Conservation (phyloP, 2,329 filamentous ascomycete species). For the Teratosphaeria nubilosa region DNA sequence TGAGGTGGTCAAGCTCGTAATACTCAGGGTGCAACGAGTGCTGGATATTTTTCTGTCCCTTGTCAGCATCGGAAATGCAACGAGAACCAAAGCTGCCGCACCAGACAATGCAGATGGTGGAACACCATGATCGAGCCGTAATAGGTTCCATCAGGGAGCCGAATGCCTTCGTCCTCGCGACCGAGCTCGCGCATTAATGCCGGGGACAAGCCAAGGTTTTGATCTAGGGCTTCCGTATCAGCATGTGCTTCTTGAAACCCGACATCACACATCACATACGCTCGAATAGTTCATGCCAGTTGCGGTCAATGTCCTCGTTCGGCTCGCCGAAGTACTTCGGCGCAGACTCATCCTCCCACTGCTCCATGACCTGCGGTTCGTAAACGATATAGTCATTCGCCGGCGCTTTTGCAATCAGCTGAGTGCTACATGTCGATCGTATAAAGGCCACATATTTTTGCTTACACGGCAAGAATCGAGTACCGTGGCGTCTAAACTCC, state of each 20-base stretch:
- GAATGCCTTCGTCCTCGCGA: not conserved
- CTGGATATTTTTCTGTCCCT: not conserved
- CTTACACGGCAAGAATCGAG: too few species aligned
- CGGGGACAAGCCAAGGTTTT: not conserved
- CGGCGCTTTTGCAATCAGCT: too few species aligned
- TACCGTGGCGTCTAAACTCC: too few species aligned
- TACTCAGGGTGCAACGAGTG: not conserved
- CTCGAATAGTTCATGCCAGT: not conserved
- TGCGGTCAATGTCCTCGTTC: not conserved
- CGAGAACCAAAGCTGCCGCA: not conserved
- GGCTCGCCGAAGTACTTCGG: too few species aligned
- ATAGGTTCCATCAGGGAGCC: not conserved
- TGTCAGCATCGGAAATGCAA: not conserved
- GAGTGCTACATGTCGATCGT: too few species aligned
- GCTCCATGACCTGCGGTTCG: too few species aligned
- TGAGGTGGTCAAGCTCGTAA: not conserved
- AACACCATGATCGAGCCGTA: not conserved
- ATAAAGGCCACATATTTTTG: too few species aligned
- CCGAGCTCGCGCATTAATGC: not conserved
- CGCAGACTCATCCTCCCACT: too few species aligned
- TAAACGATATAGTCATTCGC: too few species aligned
- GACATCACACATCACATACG: not conserved
- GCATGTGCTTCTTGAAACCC: not conserved
- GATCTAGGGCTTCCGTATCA: too few species aligned
- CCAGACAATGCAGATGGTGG: not conserved